Evolutionary conservation across 2,329 filamentous ascomycete species (phyloP).

Genomic region (Colletotrichum sp.): DNA sequence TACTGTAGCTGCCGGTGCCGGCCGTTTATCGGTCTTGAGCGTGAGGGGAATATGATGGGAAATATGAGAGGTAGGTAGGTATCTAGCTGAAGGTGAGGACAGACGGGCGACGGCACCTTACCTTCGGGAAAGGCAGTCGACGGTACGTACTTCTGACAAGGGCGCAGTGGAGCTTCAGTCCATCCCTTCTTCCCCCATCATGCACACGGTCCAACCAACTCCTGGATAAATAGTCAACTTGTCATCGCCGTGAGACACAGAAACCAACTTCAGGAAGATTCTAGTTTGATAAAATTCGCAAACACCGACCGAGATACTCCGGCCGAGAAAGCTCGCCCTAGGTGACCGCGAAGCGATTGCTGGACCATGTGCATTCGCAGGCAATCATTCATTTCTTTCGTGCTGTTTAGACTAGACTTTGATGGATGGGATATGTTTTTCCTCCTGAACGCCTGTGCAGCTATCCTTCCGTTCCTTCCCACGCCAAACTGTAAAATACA

Average conservation of each 20-base stretch:
- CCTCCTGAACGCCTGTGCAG: conserved; percentile 17
- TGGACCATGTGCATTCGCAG: not conserved
- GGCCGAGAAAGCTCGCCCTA: not conserved
- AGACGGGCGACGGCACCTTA: not conserved
- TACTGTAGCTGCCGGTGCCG: not conserved
- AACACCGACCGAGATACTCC: not conserved
- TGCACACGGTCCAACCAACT: not conserved
- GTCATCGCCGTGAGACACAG: not conserved
- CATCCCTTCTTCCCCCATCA: not conserved
- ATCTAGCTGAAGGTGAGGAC: not conserved
- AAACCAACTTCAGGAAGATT: not conserved
- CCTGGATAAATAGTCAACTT: not conserved
- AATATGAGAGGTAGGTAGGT: not conserved
- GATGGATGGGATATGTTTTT: conserved; percentile 3
- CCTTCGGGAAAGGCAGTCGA: not conserved
- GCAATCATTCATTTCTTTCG: not conserved
- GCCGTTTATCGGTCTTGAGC: not conserved
- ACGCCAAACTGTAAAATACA: conserved; percentile 13
- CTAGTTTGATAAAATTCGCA: not conserved
- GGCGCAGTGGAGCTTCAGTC: not conserved
- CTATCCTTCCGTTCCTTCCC: conserved; percentile 13
- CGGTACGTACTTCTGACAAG: not conserved
- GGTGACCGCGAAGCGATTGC: not conserved
- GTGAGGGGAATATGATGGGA: not conserved
- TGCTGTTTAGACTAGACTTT: not conserved